Evolutionary conservation across 1,284 basidiomycete species (phyloP).

Genomic region (Irpex sp.): DNA sequence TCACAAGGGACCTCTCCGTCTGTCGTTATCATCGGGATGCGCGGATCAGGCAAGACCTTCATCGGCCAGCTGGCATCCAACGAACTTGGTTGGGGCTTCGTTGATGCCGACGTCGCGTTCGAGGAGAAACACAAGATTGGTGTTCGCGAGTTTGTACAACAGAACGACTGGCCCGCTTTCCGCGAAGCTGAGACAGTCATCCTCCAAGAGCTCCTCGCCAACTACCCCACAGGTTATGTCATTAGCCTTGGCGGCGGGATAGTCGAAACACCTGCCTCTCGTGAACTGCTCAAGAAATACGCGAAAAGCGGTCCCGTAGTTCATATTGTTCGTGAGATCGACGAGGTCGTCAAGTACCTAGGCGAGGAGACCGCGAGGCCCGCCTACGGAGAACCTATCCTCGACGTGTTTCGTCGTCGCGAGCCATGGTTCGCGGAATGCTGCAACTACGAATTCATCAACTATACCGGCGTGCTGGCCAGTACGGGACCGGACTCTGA

Average conservation of each 20-base stretch:
- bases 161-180: constrained; percentile 79
- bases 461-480: constrained; percentile 50
- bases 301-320: constrained; percentile 64
- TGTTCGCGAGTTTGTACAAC: constrained; percentile 76
- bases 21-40: constrained; percentile 92
- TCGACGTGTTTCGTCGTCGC: constrained; percentile 81
- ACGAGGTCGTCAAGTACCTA: constrained; percentile 78
- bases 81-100: constrained; percentile 72
- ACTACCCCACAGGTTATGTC: constrained; percentile 62
- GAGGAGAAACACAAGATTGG: constrained; percentile 59
- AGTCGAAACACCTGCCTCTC: constrained; percentile 80
- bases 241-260: constrained; percentile 96
- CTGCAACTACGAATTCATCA: constrained; percentile 83
- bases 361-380: constrained; percentile 74
- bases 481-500: constrained; percentile 3
- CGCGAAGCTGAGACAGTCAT: constrained; percentile 58
- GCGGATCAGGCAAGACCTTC: constrained; percentile 94
- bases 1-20: constrained; percentile 47
- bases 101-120: constrained; percentile 89
- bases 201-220: constrained; percentile 58
- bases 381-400: constrained; percentile 84
- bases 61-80: constrained; percentile 80
- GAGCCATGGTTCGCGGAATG: constrained; percentile 89
- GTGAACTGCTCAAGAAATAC: constrained; percentile 71
- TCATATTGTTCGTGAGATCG: constrained; percentile 67